Percentiles rank a stretch among this genome's conserved stretches.
Evolutionary conservation across 1,284 basidiomycete genomes (phyloP).

Genomic region (Pterulicium gracile): DNA sequence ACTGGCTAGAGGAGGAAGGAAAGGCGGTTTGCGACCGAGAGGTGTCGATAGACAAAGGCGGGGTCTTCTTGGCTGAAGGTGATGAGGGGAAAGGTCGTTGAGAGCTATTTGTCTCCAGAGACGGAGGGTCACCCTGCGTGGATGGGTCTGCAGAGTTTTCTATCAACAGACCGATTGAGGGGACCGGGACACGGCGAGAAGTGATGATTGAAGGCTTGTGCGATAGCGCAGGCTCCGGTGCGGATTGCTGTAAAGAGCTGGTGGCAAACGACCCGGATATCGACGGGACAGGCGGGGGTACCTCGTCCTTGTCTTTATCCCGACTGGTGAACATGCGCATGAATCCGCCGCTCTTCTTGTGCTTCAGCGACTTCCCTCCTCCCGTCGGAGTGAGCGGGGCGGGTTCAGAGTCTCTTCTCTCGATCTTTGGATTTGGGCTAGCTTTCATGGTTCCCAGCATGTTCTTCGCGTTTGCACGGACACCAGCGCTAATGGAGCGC

Average conservation of each 20-base stretch:
- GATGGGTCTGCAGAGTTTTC: neutral
- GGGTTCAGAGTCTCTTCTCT: conserved; percentile 29
- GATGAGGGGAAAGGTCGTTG: neutral
- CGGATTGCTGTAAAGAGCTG: conserved; percentile 15
- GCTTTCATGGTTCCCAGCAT: conserved; percentile 30
- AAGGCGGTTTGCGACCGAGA: conserved; percentile 12
- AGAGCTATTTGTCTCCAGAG: neutral
- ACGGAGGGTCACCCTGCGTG: neutral
- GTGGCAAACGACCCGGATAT: conserved; percentile 28
- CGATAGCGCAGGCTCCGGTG: no score
- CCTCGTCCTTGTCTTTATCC: conserved; percentile 29
- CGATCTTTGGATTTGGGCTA: conserved; percentile 21
- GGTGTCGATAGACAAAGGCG: conserved; percentile 34
- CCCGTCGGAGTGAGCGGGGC: neutral
- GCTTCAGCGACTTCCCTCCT: conserved; percentile 39
- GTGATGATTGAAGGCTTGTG: conserved; percentile 18
- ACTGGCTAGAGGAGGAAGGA: conserved; percentile 2
- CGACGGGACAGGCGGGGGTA: conserved; percentile 45
- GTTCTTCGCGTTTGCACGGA: conserved; percentile 38
- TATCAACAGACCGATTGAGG: neutral
- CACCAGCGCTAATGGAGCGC: conserved; percentile 52
- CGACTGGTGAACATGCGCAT: conserved; percentile 65
- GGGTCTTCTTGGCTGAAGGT: conserved; percentile 20
- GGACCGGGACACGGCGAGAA: conserved; percentile 18
- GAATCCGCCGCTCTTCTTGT: conserved; percentile 74